These are phyloP conservation scores for Aspergillus sp. DNA, from an alignment of 2,329 filamentous ascomycete species.

Conservation along the genomic window DNA sequence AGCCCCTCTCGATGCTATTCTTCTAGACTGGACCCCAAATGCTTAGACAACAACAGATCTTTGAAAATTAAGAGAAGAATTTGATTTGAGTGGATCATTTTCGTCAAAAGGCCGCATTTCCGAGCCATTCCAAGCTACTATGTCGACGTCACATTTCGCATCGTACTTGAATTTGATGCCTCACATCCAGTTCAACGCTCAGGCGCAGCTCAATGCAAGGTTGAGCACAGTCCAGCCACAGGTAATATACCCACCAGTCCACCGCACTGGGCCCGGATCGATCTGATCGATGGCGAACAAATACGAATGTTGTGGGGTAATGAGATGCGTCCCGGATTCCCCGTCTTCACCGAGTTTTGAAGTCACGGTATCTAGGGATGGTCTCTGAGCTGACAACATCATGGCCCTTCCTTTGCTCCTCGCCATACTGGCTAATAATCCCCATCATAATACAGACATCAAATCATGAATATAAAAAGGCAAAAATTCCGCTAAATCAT, in stretches of 20 bases:
- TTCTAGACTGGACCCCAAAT: not conserved
- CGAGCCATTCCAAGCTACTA: not conserved
- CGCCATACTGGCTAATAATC: not conserved
- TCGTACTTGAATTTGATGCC: not conserved
- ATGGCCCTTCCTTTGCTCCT: not conserved
- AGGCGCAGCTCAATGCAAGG: not conserved
- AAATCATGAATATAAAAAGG: conserved; percentile 2
- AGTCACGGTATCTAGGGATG: not conserved
- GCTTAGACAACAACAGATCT: not conserved
- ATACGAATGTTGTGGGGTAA: conserved; percentile 7
- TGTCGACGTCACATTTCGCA: not conserved
- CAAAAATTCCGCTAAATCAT: not conserved
- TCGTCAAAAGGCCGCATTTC: not conserved
- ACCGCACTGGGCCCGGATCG: not conserved
- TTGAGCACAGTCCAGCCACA: not conserved
- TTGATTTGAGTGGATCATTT: not conserved
- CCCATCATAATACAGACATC: conserved; percentile 7
- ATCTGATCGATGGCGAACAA: not conserved
- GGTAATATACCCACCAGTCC: not conserved
- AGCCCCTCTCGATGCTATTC: too few species aligned
- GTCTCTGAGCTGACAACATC: not conserved
- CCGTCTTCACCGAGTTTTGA: conserved; percentile 4
- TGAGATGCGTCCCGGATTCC: conserved; percentile 8
- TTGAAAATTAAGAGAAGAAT: not conserved
- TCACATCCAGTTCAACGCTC: not conserved